Evolutionary conservation across 352 stramenopile species (phyloP), one percentile per base, ranked within the genome.

Genomic region (Pythium plurisporium): DNA sequence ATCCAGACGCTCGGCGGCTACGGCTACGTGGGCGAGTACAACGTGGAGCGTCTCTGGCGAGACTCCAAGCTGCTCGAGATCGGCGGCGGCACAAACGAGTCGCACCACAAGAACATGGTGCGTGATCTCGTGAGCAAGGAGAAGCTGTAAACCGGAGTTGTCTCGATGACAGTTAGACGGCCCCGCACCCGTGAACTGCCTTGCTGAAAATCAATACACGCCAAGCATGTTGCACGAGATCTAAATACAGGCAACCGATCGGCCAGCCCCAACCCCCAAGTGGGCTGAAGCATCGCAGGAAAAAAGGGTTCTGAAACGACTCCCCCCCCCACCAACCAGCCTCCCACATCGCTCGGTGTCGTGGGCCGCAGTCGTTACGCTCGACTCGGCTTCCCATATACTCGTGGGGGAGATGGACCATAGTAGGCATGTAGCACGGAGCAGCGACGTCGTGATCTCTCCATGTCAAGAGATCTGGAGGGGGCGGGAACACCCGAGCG

Each of bases 31-130:
- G 97, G 96, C 48, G 97, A 99, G 70, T 99, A 99, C 73, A 94
- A 91, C 56, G 96, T 99, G 11, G 97, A 99, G 80, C 79, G 96
- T 45, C 78, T 99, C 3, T 99, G 96, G 96, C 85, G 96, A 55
- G 97, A 99, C 88, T 91, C 96, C 12, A 99, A 99, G 74, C 71
- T 99, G 48, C 74, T 99, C n/a, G 97, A 99, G 79, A 99, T 99
- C 69, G 97, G 97, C 43, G 97, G 96, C 49, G 97, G 97, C 49
- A 99, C 97, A 22, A 98, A 98, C 63, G 96, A 99, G 74, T 98
- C 92, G 43, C 96, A 99, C 68, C 94, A 99, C 73, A 99, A 99
- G 75, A 99, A 99, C 72, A 99, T 99, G 92, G 87, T 87, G 57
- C 82, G 82, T 42, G 82, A 94, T 65, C 72, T 94, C 43, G 72